These are phyloP conservation scores for Colletotrichum tamarilloi DNA, from an alignment of 2,329 filamentous ascomycete species.

Conservation along the genomic window DNA sequence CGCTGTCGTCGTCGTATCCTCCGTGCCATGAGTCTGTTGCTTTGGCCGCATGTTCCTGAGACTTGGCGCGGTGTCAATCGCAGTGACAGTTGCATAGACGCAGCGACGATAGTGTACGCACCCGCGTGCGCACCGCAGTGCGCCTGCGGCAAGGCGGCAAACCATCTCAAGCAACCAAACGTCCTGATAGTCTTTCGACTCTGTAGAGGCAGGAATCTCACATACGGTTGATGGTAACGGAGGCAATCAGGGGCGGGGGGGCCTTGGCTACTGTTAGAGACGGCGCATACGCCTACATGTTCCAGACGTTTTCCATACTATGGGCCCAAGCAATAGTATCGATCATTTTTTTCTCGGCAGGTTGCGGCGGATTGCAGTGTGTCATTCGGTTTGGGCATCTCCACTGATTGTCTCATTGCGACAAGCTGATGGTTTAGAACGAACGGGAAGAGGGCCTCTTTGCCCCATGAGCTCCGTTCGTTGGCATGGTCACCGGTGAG, in stretches of 20 bases:
- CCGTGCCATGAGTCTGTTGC: constrained; percentile 1
- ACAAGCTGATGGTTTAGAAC: constrained; percentile 19
- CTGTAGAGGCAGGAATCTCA: not conserved
- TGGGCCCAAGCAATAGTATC: constrained; percentile 11
- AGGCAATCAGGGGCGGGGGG: constrained; percentile 7
- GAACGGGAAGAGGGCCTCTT: constrained; percentile 8
- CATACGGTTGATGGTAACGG: not conserved
- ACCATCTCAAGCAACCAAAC: not conserved
- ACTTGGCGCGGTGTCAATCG: constrained; percentile 14
- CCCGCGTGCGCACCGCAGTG: not conserved
- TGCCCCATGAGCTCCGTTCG: constrained; percentile 22
- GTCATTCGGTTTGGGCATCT: constrained; percentile 14
- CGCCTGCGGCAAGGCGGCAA: not conserved
- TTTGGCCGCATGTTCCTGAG: not conserved
- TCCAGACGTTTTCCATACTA: constrained; percentile 32
- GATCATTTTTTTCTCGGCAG: constrained; percentile 21
- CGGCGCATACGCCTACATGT: constrained; percentile 7
- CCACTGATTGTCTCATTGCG: constrained; percentile 29
- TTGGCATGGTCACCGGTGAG: constrained; percentile 32
- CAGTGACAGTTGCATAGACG: constrained; percentile 1
- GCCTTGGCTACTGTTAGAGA: not conserved
- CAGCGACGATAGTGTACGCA: not conserved
- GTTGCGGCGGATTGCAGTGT: constrained; percentile 25
- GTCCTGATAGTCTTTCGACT: not conserved
- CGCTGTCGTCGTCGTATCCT: not conserved